A percentile compares a stretch with the other conserved stretches of the same genome.
Conservation (phyloP, 2,329 filamentous ascomycete species). For the Diaporthe vexans region DNA sequence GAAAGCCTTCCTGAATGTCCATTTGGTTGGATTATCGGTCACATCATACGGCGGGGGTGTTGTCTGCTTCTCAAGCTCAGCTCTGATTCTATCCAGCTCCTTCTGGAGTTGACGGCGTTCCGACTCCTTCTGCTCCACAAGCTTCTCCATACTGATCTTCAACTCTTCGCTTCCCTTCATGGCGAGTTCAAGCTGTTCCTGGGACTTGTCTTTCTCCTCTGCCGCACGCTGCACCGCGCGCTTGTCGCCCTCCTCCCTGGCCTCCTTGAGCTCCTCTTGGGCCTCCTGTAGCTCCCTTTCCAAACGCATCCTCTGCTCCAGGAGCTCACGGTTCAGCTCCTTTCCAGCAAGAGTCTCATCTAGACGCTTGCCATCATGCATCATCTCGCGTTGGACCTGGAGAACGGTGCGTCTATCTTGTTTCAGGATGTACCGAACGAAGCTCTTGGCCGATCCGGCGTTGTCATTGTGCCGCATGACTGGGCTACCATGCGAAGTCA, state of each 20-base stretch:
- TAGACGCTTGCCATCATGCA: not conserved
- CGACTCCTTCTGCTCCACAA: not conserved
- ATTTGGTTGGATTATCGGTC: not conserved
- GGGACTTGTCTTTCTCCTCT: not conserved
- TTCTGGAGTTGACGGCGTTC: not conserved
- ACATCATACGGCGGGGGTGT: not conserved
- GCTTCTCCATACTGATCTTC: not conserved
- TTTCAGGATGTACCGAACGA: not conserved
- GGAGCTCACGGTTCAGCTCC: not conserved
- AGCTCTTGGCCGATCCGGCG: not conserved
- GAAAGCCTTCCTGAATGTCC: not conserved
- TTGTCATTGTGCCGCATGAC: not conserved
- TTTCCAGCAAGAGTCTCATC: not conserved
- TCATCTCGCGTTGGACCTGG: not conserved
- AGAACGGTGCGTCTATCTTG: not conserved
- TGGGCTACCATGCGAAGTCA: not conserved
- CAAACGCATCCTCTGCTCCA: not conserved
- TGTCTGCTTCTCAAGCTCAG: not conserved
- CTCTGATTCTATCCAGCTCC: not conserved
- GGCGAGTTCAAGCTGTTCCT: not conserved
- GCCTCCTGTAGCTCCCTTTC: not conserved
- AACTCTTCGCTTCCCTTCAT: not conserved
- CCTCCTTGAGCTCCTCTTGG: not conserved
- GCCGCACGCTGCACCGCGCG: not conserved
- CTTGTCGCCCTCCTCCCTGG: not conserved